Evolutionary conservation across 2,329 filamentous ascomycete genomes (phyloP), one percentile per base, ranked within the genome.

Genomic region (Pseudogymnoascus sp.): DNA sequence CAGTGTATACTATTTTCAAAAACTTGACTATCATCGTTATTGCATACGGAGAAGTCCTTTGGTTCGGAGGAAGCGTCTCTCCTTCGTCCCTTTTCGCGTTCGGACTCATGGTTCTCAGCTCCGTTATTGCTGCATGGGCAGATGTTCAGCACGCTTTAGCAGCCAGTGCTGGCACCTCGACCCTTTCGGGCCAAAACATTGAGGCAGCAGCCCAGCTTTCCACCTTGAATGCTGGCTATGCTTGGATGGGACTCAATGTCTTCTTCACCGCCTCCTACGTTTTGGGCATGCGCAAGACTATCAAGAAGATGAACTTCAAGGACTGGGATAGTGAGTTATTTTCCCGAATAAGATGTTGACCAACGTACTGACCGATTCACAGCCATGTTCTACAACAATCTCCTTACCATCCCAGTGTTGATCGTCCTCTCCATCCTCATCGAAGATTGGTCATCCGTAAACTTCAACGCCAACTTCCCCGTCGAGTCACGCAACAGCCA

Each of bases 361-460:
- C 38, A 23, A 33, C 28, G 18, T 66, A 55, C 75, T 80, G 70
- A 77, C 49, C 72, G 45, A 7, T 43, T 38, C 62, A 58, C 67
- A 97, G 93, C 93, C 73, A 99, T 97, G 95, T 97, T 95, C 80
- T 99, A 99, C 83, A 99, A 99, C 85, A 97, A 99, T 78, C 84
- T 97, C 58, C 86, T 99, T 68, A 96, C 93, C 63, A 96, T 99
- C 67, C 95, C 95, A 28, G 88, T 97, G 71, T 86, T 99, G 61
- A 77, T 97, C 63, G 75, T 91, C 70, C 87, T 88, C 75, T 96
- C 93, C 35, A 79, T 97, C 61, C 71, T 96, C 67, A 80, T 89
- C 68, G 95, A 99, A 76, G 91, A 97, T 79, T 99, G 95, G 95
- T 96, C 93, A 5, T 80, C 84, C 60, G 82, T 82, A 65, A 99